Evolutionary conservation across 306 rosid species (phyloP).

Genomic region (Trifolium fragiferum): DNA sequence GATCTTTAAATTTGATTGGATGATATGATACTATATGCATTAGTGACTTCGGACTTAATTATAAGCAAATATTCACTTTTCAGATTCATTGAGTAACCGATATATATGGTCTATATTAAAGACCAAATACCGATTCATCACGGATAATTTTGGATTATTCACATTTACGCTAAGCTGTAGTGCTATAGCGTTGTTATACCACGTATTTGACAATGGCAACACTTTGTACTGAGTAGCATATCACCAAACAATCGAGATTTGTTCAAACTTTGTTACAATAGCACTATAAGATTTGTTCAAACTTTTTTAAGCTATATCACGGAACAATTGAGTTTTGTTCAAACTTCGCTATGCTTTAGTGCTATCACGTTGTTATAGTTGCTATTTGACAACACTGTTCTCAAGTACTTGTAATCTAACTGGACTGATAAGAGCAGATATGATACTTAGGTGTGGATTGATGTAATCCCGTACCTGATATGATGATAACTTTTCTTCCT

Average conservation of each 20-base stretch:
- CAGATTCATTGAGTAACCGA: no score
- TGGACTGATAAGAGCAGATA: neutral
- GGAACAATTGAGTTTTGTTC: neutral
- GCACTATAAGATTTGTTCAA: neutral
- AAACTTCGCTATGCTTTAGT: neutral
- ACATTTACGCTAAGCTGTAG: neutral
- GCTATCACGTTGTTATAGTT: neutral
- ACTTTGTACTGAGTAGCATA: neutral
- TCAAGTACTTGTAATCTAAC: neutral
- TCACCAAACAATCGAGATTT: neutral
- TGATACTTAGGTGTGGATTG: constrained; percentile 9
- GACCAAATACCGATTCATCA: neutral
- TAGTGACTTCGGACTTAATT: no score
- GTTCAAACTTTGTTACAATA: neutral
- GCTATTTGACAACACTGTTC: neutral
- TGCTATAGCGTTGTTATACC: neutral
- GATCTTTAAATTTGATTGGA: constrained; percentile 5
- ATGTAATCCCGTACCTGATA: constrained; percentile 5
- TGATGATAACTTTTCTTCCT: constrained; percentile 17
- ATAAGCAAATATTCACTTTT: no score
- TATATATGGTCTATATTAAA: no score
- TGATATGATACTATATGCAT: neutral
- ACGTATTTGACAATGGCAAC: neutral
- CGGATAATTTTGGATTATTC: neutral
- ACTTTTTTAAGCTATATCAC: neutral